Conservation (phyloP, 1,139 yeast genomes). For the Candida dubliniensis region DNA sequence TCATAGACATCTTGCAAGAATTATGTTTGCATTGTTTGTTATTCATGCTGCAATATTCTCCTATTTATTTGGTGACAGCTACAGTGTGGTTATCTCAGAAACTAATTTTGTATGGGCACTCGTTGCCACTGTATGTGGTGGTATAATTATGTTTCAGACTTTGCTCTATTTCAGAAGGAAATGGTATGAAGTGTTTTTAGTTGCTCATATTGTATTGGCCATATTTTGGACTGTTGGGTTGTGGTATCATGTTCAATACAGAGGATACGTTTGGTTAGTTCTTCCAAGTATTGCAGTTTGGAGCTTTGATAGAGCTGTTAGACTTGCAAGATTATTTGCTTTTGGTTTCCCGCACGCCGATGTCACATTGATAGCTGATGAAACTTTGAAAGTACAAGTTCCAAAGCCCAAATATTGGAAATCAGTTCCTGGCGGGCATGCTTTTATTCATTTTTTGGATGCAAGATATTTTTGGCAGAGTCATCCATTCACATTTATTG, state of each 20-base stretch:
- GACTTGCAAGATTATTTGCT: conserved; percentile 32
- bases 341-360: conserved; percentile 52
- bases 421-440: conserved; percentile 52
- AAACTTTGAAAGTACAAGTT: conserved; percentile 41
- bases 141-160: conserved; percentile 44
- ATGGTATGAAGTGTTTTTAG: conserved; percentile 46
- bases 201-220: conserved; percentile 45
- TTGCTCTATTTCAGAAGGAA: conserved; percentile 39
- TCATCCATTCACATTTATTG: conserved; percentile 43
- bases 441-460: conserved; percentile 46
- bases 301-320: conserved; percentile 42
- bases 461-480: conserved; percentile 43
- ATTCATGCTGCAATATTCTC: conserved; percentile 44
- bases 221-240: conserved; percentile 41
- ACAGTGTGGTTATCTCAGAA: not conserved
- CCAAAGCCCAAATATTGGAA: conserved; percentile 44
- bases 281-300: conserved; percentile 44
- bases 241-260: conserved; percentile 41
- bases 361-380: conserved; percentile 43
- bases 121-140: conserved; percentile 28
- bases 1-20: conserved; percentile 62
- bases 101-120: conserved; percentile 32
- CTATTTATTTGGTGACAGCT: conserved; percentile 14
- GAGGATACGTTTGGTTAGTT: conserved; percentile 43
- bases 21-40: conserved; percentile 37